These are phyloP conservation scores for Podospora pseudocomata DNA, from an alignment of 495 filamentous ascomycete genomes.

Conservation along the genomic window DNA sequence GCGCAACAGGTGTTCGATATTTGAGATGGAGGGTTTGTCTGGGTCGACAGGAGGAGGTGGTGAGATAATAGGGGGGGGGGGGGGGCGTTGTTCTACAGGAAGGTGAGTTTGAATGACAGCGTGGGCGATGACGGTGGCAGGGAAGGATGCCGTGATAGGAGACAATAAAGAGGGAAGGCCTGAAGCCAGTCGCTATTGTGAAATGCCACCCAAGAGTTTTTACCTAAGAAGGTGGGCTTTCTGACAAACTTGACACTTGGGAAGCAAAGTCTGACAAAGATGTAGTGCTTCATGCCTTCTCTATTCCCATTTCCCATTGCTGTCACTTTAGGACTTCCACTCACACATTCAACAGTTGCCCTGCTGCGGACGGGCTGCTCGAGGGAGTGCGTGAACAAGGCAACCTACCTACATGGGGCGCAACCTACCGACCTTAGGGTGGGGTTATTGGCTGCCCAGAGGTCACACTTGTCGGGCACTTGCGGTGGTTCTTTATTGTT, in stretches of 20 bases:
- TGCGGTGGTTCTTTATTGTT: not conserved
- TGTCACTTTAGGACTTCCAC: not conserved
- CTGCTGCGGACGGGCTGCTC: not conserved
- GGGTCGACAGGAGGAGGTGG: not conserved
- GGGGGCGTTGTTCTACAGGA: not conserved
- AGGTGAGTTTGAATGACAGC: not conserved
- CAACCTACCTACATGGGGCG: conserved; percentile 4
- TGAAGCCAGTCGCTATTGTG: not conserved
- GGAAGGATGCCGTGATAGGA: not conserved
- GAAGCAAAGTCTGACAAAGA: not conserved
- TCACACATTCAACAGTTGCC: not conserved
- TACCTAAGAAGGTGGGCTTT: not conserved
- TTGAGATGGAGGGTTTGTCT: not conserved
- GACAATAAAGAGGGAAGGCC: not conserved
- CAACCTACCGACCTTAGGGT: not conserved
- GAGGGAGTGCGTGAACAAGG: not conserved
- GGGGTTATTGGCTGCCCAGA: not conserved
- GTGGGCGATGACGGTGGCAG: not conserved
- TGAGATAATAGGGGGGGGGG: not conserved
- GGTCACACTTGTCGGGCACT: not conserved
- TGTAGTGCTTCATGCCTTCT: not conserved
- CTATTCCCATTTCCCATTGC: no score
- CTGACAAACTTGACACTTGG: not conserved
- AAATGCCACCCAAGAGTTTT: not conserved
- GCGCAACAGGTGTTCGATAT: not conserved